Evolutionary conservation across 805 yeast genomes (phyloP).

Genomic region (Candida hungchunana): DNA sequence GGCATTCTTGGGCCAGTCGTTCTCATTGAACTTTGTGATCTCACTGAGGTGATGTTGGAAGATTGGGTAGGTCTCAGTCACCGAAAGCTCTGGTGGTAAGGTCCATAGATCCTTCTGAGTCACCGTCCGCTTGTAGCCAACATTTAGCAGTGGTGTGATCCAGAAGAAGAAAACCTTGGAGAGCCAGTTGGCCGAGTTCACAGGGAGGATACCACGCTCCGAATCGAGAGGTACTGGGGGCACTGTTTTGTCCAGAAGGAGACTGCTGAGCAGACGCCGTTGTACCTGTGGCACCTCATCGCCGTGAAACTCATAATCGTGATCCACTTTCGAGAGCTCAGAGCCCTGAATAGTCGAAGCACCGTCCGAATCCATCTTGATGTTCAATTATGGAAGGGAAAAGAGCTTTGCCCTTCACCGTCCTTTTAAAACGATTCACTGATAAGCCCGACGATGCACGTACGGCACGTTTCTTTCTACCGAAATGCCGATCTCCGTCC

Average conservation of each 20-base stretch:
- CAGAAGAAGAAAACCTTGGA: slow-evolving; percentile 52
- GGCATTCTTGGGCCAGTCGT: slow-evolving; percentile 15
- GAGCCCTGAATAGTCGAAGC: no score
- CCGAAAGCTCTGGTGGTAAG: slow-evolving; percentile 35
- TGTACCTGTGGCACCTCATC: slow-evolving; percentile 2
- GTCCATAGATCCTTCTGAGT: slow-evolving; percentile 55
- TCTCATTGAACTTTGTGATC: slow-evolving; percentile 29
- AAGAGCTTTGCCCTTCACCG: no score
- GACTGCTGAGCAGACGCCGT: slow-evolving; percentile 3
- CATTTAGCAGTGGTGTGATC: slow-evolving; percentile 54
- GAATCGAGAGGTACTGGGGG: slow-evolving; percentile 47
- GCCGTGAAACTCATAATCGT: slow-evolving; percentile 3
- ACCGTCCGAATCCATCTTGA: no score
- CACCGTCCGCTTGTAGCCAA: slow-evolving; percentile 67
- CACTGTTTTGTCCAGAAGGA: slow-evolving; percentile 20
- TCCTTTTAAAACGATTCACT: no score
- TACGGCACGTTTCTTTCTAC: no score
- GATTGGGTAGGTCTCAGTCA: slow-evolving; percentile 30
- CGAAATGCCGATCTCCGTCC: no score
- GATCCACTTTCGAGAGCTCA: slow-evolving; percentile 4
- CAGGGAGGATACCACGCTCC: slow-evolving; percentile 43
- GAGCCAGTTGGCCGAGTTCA: slow-evolving; percentile 32
- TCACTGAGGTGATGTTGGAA: slow-evolving; percentile 32
- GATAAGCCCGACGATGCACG: slow-evolving; percentile 1
- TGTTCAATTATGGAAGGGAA: no score